Evolutionary conservation across 2,329 filamentous ascomycete species (phyloP).

Genomic region (Colletotrichum lentis): DNA sequence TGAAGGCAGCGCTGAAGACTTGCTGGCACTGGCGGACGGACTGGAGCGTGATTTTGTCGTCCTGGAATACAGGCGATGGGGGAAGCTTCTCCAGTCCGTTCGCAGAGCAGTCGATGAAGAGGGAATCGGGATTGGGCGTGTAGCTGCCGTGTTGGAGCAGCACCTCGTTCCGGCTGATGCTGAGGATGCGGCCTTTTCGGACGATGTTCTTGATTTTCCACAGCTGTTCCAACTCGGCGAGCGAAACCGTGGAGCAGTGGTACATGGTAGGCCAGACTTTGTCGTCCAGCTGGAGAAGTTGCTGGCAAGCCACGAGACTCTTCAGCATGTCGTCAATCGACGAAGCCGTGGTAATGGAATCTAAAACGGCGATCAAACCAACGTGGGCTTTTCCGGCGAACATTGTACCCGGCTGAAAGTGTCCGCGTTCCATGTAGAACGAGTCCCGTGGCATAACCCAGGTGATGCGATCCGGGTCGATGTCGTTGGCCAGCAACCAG

Average conservation of each 20-base stretch:
- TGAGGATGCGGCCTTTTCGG: not conserved
- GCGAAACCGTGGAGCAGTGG: not conserved
- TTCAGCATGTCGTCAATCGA: not conserved
- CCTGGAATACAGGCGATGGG: not conserved
- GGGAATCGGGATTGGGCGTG: not conserved
- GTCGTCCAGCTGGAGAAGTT: not conserved
- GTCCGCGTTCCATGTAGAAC: not conserved
- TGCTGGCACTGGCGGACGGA: not conserved
- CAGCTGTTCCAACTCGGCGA: not conserved
- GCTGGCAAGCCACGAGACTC: not conserved
- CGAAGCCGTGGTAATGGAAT: too few relatives aligned
- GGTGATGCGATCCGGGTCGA: not conserved
- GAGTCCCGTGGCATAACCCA: not conserved
- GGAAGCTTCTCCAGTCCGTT: not conserved
- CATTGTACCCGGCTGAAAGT: too few relatives aligned
- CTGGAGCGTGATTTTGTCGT: not conserved
- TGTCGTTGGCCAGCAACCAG: not conserved
- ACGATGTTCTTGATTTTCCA: not conserved
- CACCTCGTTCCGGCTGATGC: not conserved
- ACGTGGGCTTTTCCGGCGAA: too few relatives aligned
- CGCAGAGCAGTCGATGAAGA: not conserved
- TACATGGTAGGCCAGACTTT: slow-evolving; percentile 4
- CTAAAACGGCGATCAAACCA: too few relatives aligned
- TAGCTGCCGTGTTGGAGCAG: not conserved
- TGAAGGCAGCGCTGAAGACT: not conserved